phyloP scores from a whole-genome alignment of 1,139 yeast genomes.

The Blastobotrys capitulatus region DNA sequence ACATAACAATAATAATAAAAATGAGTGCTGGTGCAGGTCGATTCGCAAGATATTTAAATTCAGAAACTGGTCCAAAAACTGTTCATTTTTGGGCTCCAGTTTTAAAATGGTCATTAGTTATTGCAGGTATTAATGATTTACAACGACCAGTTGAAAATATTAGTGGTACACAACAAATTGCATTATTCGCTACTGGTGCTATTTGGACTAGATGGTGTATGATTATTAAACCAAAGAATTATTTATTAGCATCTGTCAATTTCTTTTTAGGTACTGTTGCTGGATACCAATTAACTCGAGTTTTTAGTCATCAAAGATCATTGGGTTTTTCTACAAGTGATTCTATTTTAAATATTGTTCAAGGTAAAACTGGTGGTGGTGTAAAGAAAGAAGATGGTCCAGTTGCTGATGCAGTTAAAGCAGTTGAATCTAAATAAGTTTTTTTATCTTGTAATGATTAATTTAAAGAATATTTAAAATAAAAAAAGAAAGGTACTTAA shows the following conservation, averaged over 20 bases:
- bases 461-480: neutral
- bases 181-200: slow-evolving; percentile 84
- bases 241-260: slow-evolving; percentile 84
- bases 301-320: slow-evolving; percentile 53
- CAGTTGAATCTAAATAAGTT: neutral
- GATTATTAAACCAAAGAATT: slow-evolving; percentile 85
- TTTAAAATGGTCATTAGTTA: slow-evolving; percentile 72
- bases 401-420: neutral
- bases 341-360: slow-evolving; percentile 52
- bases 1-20: neutral
- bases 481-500: neutral
- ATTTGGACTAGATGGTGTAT: slow-evolving; percentile 99
- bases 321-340: slow-evolving; percentile 48
- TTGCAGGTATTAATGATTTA: slow-evolving; percentile 85
- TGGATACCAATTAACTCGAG: slow-evolving; percentile 72
- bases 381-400: slow-evolving; percentile 1
- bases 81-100: slow-evolving; percentile 80
- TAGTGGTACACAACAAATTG: slow-evolving; percentile 87
- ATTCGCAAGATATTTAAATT: slow-evolving; percentile 65
- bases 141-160: slow-evolving; percentile 88
- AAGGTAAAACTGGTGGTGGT: slow-evolving; percentile 37
- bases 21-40: slow-evolving; percentile 43
- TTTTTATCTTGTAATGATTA: neutral
- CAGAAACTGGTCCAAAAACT: slow-evolving; percentile 92
- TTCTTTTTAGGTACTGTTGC: slow-evolving; percentile 91